Base-by-base conservation (phyloP, 23 red algal species). In the Gracilaria vermiculophylla region DNA sequence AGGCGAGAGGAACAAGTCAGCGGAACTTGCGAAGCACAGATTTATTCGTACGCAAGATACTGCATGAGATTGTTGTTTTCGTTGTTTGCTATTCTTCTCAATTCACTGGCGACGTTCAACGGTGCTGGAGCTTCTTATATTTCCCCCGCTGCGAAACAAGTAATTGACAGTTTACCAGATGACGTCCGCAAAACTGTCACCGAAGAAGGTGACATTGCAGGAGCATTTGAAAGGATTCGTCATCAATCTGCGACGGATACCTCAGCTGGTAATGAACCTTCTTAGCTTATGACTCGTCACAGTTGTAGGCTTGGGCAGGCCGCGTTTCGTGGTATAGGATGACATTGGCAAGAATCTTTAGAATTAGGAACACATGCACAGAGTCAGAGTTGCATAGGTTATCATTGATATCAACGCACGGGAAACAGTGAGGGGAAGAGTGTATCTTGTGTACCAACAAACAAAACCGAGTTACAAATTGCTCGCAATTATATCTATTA, bases 61-160 rank as follows among this genome's bases (percentile, higher is more conserved):
- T 28, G 19, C 4, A 19, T 73, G 13, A 3, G 67, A 45, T 42
- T 48, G 13, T 34, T 73, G 15, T 19, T 73, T 73, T 73, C 67
- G 1, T 1, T 73, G 5, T 42, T 42, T 42, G 67, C 67, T 9
- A 40, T 48, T 47, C 42, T 73, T 24, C 42, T 73, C 20, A 73
- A 73, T 48, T 45, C 67, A 5, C 42, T 73, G 11, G 67, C 67
- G 23, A 40, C 20, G 17, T 79, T 79, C 53, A 57, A 23, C 9
- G 76, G 76, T 41, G 49, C 76, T 49, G 76, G 76, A 57, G 21
- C 20, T 28, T 52, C 42, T 34, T 57, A 31, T 14, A 79, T 79
- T 17, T 37, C 49, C 9, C 49, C 76, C 48, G 49, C 76, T 29
- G 76, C 76, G 0, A 39, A 60, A 34, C 17, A 55, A 49, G 49